These are phyloP conservation scores for Detonula confervacea DNA, from an alignment of 352 stramenopile genomes.

Conservation along the genomic window DNA sequence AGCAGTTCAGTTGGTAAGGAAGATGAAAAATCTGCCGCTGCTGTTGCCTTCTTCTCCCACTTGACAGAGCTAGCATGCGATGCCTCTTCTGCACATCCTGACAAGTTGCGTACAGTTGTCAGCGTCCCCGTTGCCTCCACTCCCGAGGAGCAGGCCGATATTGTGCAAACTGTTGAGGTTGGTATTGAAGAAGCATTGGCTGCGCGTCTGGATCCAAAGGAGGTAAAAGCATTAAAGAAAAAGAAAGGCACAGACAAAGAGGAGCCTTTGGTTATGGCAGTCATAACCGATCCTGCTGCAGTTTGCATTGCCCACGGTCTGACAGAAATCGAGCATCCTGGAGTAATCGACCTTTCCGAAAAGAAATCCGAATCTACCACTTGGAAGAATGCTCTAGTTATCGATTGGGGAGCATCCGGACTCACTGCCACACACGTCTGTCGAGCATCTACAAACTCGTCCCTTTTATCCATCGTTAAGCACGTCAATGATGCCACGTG, in stretches of 20 bases:
- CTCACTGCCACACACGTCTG: slow-evolving; percentile 63
- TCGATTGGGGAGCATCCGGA: slow-evolving; percentile 71
- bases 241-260: slow-evolving; percentile 38
- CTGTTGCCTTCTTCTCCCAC: slow-evolving; percentile 53
- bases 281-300: slow-evolving; percentile 73
- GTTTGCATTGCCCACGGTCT: slow-evolving; percentile 71
- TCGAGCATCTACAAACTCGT: slow-evolving; percentile 32
- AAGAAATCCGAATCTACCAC: slow-evolving; percentile 19
- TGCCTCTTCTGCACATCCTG: slow-evolving; percentile 54
- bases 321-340: slow-evolving; percentile 44
- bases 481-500: slow-evolving; percentile 45
- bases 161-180: slow-evolving; percentile 45
- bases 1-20: slow-evolving; percentile 20
- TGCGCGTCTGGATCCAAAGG: slow-evolving; percentile 18
- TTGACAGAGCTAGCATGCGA: slow-evolving; percentile 58
- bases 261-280: slow-evolving; percentile 47
- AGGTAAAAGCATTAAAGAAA: slow-evolving; percentile 45
- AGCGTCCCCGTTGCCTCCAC: slow-evolving; percentile 48
- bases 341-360: slow-evolving; percentile 39
- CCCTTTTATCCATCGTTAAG: slow-evolving; percentile 37
- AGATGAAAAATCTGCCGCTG: slow-evolving; percentile 27
- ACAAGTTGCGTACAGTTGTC: slow-evolving; percentile 52
- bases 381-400: slow-evolving; percentile 63
- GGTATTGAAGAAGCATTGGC: slow-evolving; percentile 42
- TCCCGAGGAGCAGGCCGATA: slow-evolving; percentile 37